Percentiles rank a stretch among this genome's conserved stretches.
phyloP scores from a whole-genome alignment of 371 early-diverging fungal genomes.

The Mucor indicus region DNA sequence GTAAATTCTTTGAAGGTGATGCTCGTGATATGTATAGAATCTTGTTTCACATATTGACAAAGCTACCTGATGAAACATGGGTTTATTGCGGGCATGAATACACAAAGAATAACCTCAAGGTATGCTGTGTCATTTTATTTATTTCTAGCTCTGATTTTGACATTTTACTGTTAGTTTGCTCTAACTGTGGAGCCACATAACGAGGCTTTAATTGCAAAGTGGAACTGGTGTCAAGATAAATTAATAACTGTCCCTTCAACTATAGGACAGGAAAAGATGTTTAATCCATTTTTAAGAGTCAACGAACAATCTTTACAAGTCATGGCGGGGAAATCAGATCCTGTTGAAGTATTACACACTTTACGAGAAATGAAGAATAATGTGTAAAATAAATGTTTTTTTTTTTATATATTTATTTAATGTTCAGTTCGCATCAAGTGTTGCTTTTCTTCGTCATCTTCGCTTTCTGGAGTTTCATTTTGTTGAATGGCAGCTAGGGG shows the following conservation, averaged over 20 bases:
- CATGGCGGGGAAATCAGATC: conserved; percentile 61
- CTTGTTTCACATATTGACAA: conserved; percentile 67
- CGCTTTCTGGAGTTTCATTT: too few relatives aligned
- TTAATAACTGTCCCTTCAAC: conserved; percentile 79
- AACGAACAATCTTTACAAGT: conserved; percentile 66
- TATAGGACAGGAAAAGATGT: conserved; percentile 79
- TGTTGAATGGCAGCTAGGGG: too few relatives aligned
- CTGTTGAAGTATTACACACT: conserved; percentile 74
- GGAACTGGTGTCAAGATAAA: conserved; percentile 54
- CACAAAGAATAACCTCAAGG: conserved; percentile 37
- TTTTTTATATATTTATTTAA: too few relatives aligned
- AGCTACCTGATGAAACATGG: conserved; percentile 81
- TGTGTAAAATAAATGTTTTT: too few relatives aligned
- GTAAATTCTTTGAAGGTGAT: conserved; percentile 93
- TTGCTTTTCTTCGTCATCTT: too few relatives aligned
- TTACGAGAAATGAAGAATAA: conserved; percentile 77
- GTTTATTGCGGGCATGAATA: conserved; percentile 79
- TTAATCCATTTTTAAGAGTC: conserved; percentile 90
- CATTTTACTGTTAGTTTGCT: conserved; percentile 54
- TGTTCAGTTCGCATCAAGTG: too few relatives aligned
- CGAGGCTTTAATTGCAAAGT: conserved; percentile 50
- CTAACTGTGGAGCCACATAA: conserved; percentile 48
- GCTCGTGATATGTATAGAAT: conserved; percentile 82
- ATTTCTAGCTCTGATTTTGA: too few relatives aligned
- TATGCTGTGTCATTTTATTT: too few relatives aligned